Percentiles rank a stretch among this genome's conserved stretches.
Evolutionary conservation across 306 rosid species (phyloP).

Genomic region (Spatholobus suberectus): DNA sequence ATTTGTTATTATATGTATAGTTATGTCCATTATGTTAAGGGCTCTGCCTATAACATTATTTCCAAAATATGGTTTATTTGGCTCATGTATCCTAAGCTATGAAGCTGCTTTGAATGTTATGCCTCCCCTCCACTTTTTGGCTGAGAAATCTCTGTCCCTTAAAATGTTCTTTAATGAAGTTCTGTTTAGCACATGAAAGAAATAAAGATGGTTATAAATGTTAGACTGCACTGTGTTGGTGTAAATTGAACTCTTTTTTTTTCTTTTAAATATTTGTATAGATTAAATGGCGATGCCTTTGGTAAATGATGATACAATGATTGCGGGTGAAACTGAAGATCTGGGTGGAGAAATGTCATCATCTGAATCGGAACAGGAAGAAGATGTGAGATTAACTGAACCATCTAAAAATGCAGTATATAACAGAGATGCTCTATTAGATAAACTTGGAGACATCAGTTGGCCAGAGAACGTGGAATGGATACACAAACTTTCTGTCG

Average conservation of each 20-base stretch:
- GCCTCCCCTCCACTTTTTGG: background rate
- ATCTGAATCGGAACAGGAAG: conserved; percentile 69
- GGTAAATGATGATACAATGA: conserved; percentile 38
- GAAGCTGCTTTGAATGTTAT: background rate
- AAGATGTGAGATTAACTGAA: conserved; percentile 61
- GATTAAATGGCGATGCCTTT: conserved; percentile 57
- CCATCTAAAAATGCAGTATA: conserved; percentile 71
- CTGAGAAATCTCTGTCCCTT: background rate
- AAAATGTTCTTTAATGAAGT: background rate
- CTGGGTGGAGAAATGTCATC: conserved; percentile 49
- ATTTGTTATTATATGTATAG: background rate
- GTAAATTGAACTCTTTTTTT: background rate
- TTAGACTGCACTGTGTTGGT: background rate
- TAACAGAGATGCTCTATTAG: conserved; percentile 74
- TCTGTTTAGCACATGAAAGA: background rate
- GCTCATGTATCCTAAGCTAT: background rate
- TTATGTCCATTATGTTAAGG: background rate
- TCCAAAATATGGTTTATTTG: conserved; percentile 16
- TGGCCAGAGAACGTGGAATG: conserved; percentile 83
- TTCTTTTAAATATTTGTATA: conserved; percentile 7
- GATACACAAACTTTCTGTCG: conserved; percentile 78
- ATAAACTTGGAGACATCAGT: conserved; percentile 87
- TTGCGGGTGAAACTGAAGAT: conserved; percentile 40
- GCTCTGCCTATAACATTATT: conserved; percentile 1
- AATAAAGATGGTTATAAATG: background rate